phyloP scores from a whole-genome alignment of 2,329 filamentous ascomycete genomes.

The Xylariales sp. region DNA sequence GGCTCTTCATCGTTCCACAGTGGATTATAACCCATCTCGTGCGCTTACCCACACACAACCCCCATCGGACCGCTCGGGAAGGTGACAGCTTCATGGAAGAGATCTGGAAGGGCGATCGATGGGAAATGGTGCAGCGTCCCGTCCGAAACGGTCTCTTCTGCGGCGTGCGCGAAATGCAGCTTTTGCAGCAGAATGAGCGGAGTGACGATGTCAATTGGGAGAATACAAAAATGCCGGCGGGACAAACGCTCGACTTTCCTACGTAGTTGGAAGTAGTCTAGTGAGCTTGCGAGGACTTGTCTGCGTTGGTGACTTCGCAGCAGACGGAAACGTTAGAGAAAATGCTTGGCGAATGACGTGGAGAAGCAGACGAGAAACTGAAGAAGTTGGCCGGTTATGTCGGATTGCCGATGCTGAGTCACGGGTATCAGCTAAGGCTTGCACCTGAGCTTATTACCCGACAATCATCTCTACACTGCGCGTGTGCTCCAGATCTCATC shows the following conservation, averaged over 20 bases:
- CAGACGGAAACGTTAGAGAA: too few species aligned
- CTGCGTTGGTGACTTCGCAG: too few species aligned
- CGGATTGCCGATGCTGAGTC: too few species aligned
- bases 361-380: too few species aligned
- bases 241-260: constrained; percentile 28
- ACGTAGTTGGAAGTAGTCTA: constrained; percentile 9
- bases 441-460: too few species aligned
- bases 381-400: too few species aligned
- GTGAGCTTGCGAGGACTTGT: too few species aligned
- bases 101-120: constrained; percentile 43
- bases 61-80: constrained; percentile 53
- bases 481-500: too few species aligned
- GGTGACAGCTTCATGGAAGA: constrained; percentile 50
- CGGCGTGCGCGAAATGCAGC: constrained; percentile 45
- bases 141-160: constrained; percentile 52
- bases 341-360: too few species aligned
- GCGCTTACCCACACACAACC: constrained; percentile 55
- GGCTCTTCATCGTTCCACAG: constrained; percentile 57
- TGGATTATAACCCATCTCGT: constrained; percentile 51
- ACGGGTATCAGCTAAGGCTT: too few species aligned
- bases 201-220: constrained; percentile 30
- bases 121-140: constrained; percentile 36
- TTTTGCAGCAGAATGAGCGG: constrained; percentile 25
- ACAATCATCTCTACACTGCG: too few species aligned
- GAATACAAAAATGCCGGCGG: constrained; percentile 28